Conservation (phyloP, 129 eudicot species). For the Apium graveolens region DNA sequence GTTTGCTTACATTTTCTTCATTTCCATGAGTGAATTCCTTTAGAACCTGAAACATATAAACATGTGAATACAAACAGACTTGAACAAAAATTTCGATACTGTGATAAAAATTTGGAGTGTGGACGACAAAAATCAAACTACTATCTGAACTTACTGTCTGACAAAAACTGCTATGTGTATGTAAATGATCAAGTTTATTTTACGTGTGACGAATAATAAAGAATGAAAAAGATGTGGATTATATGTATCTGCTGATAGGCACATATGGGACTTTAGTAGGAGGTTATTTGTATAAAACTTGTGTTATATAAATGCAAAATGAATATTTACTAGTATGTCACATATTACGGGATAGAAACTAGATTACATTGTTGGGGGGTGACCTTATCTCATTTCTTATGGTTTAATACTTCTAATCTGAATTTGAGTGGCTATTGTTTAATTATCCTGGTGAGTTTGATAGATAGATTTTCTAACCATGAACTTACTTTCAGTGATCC, state of each 20-base stretch:
- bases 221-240: neutral
- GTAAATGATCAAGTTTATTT: neutral
- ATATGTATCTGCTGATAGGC: neutral
- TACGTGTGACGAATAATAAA: neutral
- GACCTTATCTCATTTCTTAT: neutral
- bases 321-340: neutral
- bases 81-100: neutral
- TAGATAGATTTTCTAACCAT: slow-evolving; percentile 19
- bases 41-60: slow-evolving; percentile 52
- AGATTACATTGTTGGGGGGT: neutral
- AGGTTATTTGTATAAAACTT: too few relatives aligned
- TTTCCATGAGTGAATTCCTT: slow-evolving; percentile 81
- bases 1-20: slow-evolving; percentile 69
- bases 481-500: slow-evolving; percentile 16
- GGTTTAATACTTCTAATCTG: slow-evolving; percentile 1
- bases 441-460: slow-evolving; percentile 12
- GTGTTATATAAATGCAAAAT: neutral
- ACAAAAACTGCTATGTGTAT: neutral
- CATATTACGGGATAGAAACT: neutral
- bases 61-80: neutral
- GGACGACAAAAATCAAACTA: neutral
- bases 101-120: neutral
- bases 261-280: neutral
- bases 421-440: slow-evolving; percentile 5
- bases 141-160: too few relatives aligned